Evolutionary conservation across 208 protist species (phyloP).

Genomic region (Wallacemonas rigidus): DNA sequence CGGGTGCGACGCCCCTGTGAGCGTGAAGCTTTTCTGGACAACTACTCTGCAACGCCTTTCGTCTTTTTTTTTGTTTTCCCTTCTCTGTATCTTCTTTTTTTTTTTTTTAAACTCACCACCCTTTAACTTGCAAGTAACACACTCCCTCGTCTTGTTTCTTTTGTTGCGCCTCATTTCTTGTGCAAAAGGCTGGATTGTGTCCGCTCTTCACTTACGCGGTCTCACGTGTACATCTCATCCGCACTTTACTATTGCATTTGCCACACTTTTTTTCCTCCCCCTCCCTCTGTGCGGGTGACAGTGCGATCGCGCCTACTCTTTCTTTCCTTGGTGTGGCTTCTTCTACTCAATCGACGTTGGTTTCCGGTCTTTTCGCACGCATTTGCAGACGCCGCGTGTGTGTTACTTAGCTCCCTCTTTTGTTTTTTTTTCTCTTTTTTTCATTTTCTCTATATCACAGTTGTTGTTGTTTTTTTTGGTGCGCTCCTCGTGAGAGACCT

Average conservation of each 20-base stretch:
- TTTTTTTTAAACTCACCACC: background rate
- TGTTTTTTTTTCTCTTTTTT: background rate
- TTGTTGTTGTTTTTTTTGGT: conserved; percentile 25
- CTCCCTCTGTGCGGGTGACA: too few species aligned
- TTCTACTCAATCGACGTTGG: too few species aligned
- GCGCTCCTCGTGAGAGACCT: conserved; percentile 1
- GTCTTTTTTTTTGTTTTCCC: too few species aligned
- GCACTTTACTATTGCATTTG: too few species aligned
- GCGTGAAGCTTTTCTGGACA: too few species aligned
- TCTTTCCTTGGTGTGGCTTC: too few species aligned
- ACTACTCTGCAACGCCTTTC: too few species aligned
- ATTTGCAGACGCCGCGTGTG: background rate
- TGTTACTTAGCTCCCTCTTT: background rate
- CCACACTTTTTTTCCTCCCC: too few species aligned
- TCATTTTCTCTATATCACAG: background rate
- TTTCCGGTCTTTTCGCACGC: too few species aligned
- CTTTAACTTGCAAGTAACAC: background rate
- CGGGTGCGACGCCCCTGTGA: too few species aligned
- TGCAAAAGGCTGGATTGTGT: background rate
- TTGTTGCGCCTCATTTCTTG: background rate
- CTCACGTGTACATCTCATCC: background rate
- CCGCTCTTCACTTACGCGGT: background rate
- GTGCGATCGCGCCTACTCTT: too few species aligned
- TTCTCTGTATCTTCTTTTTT: too few species aligned
- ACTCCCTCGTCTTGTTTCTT: background rate